Conservation (phyloP, 2,329 filamentous ascomycete species). For the Beauveria pseudobassiana region DNA sequence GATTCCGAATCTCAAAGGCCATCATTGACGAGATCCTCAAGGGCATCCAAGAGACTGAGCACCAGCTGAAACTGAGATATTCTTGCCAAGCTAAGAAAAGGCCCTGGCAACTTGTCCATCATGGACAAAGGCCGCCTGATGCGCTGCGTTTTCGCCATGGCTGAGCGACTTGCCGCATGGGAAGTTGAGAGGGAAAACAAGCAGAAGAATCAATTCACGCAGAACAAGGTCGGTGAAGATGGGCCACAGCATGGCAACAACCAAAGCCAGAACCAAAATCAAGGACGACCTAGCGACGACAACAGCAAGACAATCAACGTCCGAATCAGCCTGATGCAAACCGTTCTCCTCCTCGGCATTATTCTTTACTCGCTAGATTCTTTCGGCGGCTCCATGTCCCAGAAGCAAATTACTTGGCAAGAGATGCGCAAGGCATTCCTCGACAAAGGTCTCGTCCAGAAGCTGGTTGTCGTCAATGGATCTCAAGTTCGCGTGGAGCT, state of each 20-base stretch:
- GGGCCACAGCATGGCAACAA: not conserved
- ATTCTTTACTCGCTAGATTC: slow-evolving; percentile 42
- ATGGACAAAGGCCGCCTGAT: slow-evolving; percentile 30
- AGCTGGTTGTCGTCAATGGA: slow-evolving; percentile 72
- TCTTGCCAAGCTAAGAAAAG: slow-evolving; percentile 43
- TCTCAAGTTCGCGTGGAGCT: slow-evolving; percentile 69
- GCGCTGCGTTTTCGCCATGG: slow-evolving; percentile 29
- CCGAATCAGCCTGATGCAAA: slow-evolving; percentile 29
- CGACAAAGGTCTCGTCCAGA: slow-evolving; percentile 92
- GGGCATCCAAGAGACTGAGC: slow-evolving; percentile 58
- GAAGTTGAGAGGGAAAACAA: slow-evolving; percentile 15
- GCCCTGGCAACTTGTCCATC: slow-evolving; percentile 45
- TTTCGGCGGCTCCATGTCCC: slow-evolving; percentile 34
- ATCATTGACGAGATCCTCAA: slow-evolving; percentile 52
- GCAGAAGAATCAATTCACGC: slow-evolving; percentile 17
- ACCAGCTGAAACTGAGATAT: slow-evolving; percentile 55
- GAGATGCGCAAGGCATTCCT: slow-evolving; percentile 91
- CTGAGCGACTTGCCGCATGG: slow-evolving; percentile 27
- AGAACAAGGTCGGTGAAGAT: slow-evolving; percentile 16
- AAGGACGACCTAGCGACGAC: slow-evolving; percentile 16
- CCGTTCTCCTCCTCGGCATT: slow-evolving; percentile 39
- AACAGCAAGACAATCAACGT: slow-evolving; percentile 26
- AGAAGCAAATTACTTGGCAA: slow-evolving; percentile 89
- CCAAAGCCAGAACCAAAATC: slow-evolving; percentile 11
- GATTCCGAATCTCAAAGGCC: slow-evolving; percentile 56